These are phyloP conservation scores for Kernera saxatilis DNA, from an alignment of 345 rosid genomes.

Conservation along the genomic window DNA sequence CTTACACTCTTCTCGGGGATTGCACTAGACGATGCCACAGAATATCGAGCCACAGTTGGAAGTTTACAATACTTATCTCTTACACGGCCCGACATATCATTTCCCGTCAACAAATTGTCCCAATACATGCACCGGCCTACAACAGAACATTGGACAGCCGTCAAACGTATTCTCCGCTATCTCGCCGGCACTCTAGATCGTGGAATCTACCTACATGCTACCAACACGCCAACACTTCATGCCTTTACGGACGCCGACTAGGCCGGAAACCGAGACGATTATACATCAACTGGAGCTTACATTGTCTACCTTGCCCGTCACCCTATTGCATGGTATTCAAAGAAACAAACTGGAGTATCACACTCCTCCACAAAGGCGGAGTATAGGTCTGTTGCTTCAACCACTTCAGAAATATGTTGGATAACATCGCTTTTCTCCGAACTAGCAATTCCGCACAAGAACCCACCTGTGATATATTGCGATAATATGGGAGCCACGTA, in stretches of 20 bases:
- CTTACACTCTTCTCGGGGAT: neutral
- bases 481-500: no score
- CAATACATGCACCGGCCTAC: neutral
- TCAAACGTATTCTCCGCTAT: neutral
- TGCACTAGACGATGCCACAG: neutral
- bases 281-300: neutral
- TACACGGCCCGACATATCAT: neutral
- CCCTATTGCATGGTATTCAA: neutral
- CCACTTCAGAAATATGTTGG: neutral
- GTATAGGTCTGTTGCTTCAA: neutral
- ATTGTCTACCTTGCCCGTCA: neutral
- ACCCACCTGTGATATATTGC: no score
- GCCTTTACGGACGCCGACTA: neutral
- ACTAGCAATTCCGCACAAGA: neutral
- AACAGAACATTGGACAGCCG: neutral
- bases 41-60: neutral
- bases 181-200: neutral
- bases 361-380: neutral
- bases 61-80: neutral
- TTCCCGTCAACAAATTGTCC: neutral
- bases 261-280: neutral
- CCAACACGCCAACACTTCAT: neutral
- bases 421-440: neutral
- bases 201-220: neutral
- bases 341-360: neutral